phyloP scores from a whole-genome alignment of 495 filamentous ascomycete species.

The Glutinoglossum americanum region DNA sequence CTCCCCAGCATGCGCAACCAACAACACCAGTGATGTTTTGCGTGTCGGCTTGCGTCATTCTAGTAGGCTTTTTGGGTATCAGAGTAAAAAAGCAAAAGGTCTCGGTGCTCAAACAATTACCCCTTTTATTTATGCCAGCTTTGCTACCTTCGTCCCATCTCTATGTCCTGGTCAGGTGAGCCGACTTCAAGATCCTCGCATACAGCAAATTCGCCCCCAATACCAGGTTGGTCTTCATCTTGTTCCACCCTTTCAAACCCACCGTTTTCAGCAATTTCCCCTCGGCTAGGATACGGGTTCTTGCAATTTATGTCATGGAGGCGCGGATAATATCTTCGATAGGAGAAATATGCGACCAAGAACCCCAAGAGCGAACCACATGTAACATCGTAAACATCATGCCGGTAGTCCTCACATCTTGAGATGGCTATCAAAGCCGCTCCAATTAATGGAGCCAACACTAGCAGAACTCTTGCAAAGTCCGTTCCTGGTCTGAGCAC shows the following conservation, averaged over 20 bases:
- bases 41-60: no score
- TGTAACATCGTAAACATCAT: constrained; percentile 86
- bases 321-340: constrained; percentile 44
- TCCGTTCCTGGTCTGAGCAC: constrained; percentile 58
- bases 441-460: constrained; percentile 47
- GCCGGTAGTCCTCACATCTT: constrained; percentile 81
- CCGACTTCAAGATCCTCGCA: neutral
- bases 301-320: constrained; percentile 29
- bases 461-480: constrained; percentile 33
- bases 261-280: constrained; percentile 10
- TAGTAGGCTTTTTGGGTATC: no score
- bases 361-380: constrained; percentile 54
- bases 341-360: constrained; percentile 58
- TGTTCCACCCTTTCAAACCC: neutral
- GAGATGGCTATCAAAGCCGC: constrained; percentile 77
- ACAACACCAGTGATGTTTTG: no score
- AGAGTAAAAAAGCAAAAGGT: no score
- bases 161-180: no score
- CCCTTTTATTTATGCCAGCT: no score
- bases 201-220: neutral
- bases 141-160: no score
- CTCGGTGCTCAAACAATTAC: no score
- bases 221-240: neutral
- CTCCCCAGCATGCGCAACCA: no score
- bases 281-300: constrained; percentile 27